Conservation (phyloP, 345 rosid genomes). For the Mercurialis annua region DNA sequence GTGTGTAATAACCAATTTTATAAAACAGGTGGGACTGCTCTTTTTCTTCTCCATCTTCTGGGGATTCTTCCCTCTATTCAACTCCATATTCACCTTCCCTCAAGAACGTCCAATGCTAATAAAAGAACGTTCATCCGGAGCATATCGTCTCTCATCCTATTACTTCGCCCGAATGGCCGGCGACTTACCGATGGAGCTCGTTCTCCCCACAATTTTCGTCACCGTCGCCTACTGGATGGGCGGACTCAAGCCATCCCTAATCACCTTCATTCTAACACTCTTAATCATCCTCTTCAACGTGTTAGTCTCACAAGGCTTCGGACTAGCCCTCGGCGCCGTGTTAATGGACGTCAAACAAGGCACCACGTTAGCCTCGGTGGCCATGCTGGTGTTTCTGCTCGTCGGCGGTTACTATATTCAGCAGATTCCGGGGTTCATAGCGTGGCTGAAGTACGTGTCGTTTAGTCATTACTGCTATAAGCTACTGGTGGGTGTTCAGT, state of each 20-base stretch:
- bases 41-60: constrained; percentile 93
- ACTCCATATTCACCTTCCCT: constrained; percentile 80
- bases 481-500: constrained; percentile 77
- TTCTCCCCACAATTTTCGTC: constrained; percentile 75
- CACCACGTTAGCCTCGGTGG: constrained; percentile 73
- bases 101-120: constrained; percentile 83
- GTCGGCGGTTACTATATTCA: constrained; percentile 92
- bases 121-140: constrained; percentile 82
- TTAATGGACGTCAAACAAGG: constrained; percentile 81
- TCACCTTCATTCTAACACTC: constrained; percentile 64
- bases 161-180: constrained; percentile 71
- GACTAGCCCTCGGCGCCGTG: constrained; percentile 81
- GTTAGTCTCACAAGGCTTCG: constrained; percentile 80
- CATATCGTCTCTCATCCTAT: constrained; percentile 88
- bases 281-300: constrained; percentile 65
- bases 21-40: constrained; percentile 80
- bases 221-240: constrained; percentile 93
- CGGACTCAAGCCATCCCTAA: constrained; percentile 72
- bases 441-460: constrained; percentile 84
- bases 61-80: constrained; percentile 87
- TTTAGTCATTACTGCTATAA: constrained; percentile 85
- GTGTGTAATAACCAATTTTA: too few relatives aligned
- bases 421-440: constrained; percentile 72
- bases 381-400: constrained; percentile 75
- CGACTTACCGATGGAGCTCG: constrained; percentile 94